A percentile compares a stretch with the other conserved stretches of the same genome.
Conservation (phyloP, 2,329 filamentous ascomycete genomes). For the Annulohypoxylon truncatum region DNA sequence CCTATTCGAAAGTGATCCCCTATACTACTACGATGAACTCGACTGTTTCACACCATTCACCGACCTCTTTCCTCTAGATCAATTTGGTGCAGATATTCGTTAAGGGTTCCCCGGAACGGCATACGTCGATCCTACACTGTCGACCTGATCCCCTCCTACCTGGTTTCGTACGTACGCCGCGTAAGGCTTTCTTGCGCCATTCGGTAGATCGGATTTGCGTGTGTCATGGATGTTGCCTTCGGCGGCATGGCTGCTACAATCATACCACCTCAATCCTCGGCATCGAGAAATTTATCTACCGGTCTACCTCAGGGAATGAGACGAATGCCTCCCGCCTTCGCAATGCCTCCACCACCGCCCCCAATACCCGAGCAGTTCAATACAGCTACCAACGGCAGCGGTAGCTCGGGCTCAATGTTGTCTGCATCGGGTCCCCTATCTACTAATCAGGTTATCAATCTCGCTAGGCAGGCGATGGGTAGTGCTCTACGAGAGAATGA, state of each 20-base stretch:
- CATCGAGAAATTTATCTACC: constrained; percentile 46
- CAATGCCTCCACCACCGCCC: constrained; percentile 57
- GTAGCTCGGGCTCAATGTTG: constrained; percentile 57
- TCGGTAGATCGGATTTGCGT: constrained; percentile 4
- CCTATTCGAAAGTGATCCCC: background rate
- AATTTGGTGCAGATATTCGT: constrained; percentile 23
- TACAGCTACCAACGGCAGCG: constrained; percentile 29
- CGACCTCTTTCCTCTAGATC: constrained; percentile 35
- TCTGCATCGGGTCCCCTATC: constrained; percentile 66
- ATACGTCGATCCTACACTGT: constrained; percentile 38
- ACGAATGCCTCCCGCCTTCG: constrained; percentile 45
- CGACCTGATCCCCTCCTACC: constrained; percentile 30
- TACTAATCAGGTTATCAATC: constrained; percentile 71
- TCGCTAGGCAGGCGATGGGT: constrained; percentile 75
- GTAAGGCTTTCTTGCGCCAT: constrained; percentile 13
- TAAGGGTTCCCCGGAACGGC: constrained; percentile 31
- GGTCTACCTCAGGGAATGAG: constrained; percentile 47
- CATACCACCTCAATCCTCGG: constrained; percentile 46
- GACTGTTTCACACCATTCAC: constrained; percentile 20
- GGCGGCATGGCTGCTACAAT: constrained; percentile 49
- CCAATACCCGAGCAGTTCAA: constrained; percentile 63
- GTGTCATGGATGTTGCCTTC: constrained; percentile 47
- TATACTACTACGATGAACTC: constrained; percentile 31
- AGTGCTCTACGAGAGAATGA: constrained; percentile 74
- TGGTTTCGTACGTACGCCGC: constrained; percentile 27